Conservation (phyloP, 1,284 basidiomycete genomes). For the Trichosporon sp. region DNA sequence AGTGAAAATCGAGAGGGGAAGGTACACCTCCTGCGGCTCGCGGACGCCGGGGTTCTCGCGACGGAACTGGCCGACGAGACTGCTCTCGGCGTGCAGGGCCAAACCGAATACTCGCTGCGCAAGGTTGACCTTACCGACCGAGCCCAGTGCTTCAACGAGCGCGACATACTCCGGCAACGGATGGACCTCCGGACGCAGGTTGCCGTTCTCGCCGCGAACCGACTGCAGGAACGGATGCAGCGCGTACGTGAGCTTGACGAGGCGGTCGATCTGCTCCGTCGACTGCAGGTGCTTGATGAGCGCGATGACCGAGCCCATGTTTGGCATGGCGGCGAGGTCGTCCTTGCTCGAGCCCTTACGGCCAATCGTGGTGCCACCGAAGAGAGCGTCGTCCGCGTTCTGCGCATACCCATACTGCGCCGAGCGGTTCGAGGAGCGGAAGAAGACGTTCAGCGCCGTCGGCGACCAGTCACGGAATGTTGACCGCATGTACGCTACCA, state of each 20-base stretch:
- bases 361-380: conserved; percentile 18
- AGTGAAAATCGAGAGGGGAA: conserved; percentile 41
- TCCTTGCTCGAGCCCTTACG: not conserved
- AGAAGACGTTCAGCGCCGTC: conserved; percentile 34
- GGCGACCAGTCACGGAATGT: conserved; percentile 23
- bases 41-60: conserved; percentile 1
- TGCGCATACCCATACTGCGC: conserved; percentile 18
- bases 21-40: conserved; percentile 19
- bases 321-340: not conserved
- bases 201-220: conserved; percentile 24
- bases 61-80: not conserved
- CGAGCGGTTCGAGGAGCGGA: conserved; percentile 31
- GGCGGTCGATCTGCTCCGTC: conserved; percentile 40
- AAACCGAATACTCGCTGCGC: conserved; percentile 44
- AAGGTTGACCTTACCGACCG: conserved; percentile 40
- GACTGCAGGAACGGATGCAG: conserved; percentile 42
- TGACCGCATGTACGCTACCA: conserved; percentile 45
- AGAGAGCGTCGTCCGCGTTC: conserved; percentile 25
- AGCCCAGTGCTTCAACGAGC: conserved; percentile 38
- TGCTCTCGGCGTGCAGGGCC: conserved; percentile 33
- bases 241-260: conserved; percentile 36
- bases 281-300: conserved; percentile 40
- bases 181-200: conserved; percentile 29
- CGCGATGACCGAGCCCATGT: conserved; percentile 32
- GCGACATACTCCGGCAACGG: conserved; percentile 34